These are phyloP conservation scores for Centrapalus pauciflorus DNA, from an alignment of 129 eudicot genomes.

Conservation along the genomic window DNA sequence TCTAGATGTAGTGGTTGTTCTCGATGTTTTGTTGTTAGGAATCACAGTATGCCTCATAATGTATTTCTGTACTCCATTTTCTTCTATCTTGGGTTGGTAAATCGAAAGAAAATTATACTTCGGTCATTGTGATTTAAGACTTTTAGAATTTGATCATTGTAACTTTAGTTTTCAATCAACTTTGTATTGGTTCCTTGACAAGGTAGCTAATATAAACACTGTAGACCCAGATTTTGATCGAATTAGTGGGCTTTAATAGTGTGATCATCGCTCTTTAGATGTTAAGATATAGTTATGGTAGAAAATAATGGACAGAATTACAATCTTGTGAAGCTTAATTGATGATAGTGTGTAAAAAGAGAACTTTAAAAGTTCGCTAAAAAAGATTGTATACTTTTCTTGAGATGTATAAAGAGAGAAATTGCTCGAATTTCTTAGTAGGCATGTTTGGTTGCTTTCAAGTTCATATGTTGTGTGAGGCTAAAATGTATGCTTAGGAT, in stretches of 20 bases:
- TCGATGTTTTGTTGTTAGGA: neutral
- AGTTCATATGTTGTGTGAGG: too few species aligned
- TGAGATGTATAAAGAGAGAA: too few species aligned
- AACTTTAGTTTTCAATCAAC: neutral
- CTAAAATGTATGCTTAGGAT: too few species aligned
- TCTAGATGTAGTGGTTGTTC: neutral
- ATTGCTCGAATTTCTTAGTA: too few species aligned
- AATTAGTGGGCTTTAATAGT: neutral
- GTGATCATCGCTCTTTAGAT: neutral
- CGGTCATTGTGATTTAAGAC: too few species aligned
- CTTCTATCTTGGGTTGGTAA: neutral
- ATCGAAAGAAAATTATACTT: neutral
- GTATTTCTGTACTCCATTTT: neutral
- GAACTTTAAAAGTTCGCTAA: too few species aligned
- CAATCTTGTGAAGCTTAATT: neutral
- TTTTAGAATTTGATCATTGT: too few species aligned
- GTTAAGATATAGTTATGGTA: neutral
- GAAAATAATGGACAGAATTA: neutral
- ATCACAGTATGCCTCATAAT: slow-evolving; percentile 3
- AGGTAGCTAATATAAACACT: neutral
- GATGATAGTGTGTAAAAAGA: too few species aligned
- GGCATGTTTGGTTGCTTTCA: too few species aligned
- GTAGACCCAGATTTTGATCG: neutral
- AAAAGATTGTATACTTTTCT: too few species aligned
- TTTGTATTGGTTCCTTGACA: neutral